Base-by-base conservation (phyloP, 371 early-diverging fungal genomes). In the Mucor plumbeus region DNA sequence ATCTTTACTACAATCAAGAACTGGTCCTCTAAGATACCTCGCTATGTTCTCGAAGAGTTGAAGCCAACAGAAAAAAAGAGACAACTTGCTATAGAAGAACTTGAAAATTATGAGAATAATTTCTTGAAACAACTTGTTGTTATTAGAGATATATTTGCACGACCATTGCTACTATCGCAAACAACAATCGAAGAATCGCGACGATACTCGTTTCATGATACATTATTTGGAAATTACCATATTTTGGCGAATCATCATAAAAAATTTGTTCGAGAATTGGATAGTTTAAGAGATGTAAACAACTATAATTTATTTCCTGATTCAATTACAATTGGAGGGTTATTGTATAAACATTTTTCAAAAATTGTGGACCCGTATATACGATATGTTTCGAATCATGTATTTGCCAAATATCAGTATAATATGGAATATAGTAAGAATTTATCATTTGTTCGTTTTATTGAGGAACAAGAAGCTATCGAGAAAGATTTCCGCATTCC, bases 21-120 rank as follows among this genome's bases (percentile, higher is more conserved):
- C 38, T 57, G 48, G 63, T 31, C 47, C 39, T 58, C 56, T 4
- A 68, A 48, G 26, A 68, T 68, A n/a, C 68, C 68, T 34, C 58
- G 57, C 5, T 68, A 36, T 33, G 59, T 64, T 11, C 48, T 64
- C 7, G 58, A 64, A 19, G 55, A 60, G 10, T 43, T 69, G 35
- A n/a, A 60, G 4, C 31, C 60, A 0, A 33, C 55, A 60, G 64
- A 64, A 26, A 63, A 55, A 17, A 64, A 69, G 19, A 17, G 65
- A 31, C 69, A 69, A 43, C 41, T 69, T 11, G 61, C 69, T 11
- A 69, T 69, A n/a, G 69, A 69, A 54, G 69, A 64, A 19, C 43
- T 64, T 17, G 21, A 55, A 10, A 59, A 38, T 4, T 64, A 60
- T 4, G 69, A 69, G 44, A 31, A 69, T n/a, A 53, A 60, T 10